Base-by-base conservation (phyloP, 257 asterid species). In the Solanum pinnatisectum region DNA sequence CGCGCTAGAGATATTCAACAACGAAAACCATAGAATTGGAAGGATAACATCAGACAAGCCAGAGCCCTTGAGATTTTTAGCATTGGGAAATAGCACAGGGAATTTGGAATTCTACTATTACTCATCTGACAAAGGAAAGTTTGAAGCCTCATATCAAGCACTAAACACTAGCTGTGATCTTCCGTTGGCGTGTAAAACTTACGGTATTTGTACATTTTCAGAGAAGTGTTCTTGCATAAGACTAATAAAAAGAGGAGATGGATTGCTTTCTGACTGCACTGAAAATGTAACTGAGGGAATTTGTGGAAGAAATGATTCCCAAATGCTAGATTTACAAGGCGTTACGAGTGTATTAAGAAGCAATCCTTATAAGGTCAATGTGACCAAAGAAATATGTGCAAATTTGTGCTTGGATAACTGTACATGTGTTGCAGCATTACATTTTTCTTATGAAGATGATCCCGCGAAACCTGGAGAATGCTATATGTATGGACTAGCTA, bases 271-370 rank as follows among this genome's bases (percentile, higher is more conserved):
- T 5, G 91, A 87, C 6, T 95, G 98, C 74, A 86, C 63, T 14
- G 86, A 83, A 15, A 92, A 86, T 4, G 68, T 46, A 22, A 30
- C 91, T 1, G 93, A 89, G 59, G 94, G 93, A 65, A 37, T 87
- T 16, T 96, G 98, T 36, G 95, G 93, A 72, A 79, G 60, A 39
- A 87, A 10, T 12, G 35, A 52, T 10, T 93, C 87, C 2, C 95
- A 93, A 84, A 95, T 96, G 98, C 71, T 95, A 1, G 98, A 95
- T 93, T 33, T 95, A 46, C 87, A 78, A 67, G 98, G 95, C 4
- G 93, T 94, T 8, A 91, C 90, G 5, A 94, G 96, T 86, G 94
- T 96, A n/a, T 83, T 96, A 15, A 92, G 68, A 82, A 92, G 96
- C 30, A 93, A 14, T 12, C 79, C 87, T 6, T 46, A 83, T 27